phyloP scores from a whole-genome alignment of 1,284 basidiomycete species.

The Ustilago vetiveriae region DNA sequence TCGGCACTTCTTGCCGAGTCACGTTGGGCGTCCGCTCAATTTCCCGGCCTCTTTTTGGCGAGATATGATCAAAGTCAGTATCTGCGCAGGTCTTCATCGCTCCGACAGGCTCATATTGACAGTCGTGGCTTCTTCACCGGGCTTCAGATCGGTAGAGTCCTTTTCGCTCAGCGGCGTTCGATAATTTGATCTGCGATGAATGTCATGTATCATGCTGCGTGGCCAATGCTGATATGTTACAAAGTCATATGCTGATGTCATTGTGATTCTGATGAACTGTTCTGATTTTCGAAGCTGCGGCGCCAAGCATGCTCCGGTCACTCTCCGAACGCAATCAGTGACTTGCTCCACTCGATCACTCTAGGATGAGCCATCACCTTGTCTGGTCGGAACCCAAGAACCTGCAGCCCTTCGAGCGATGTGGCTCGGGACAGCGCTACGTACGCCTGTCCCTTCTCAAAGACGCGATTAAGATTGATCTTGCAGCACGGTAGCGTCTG shows the following conservation, averaged over 20 bases:
- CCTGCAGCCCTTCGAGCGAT: slow-evolving; percentile 86
- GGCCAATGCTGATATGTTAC: slow-evolving; percentile 5
- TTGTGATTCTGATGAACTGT: too few relatives aligned
- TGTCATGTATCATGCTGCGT: neutral
- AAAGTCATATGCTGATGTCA: neutral
- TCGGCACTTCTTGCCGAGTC: slow-evolving; percentile 10
- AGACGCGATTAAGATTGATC: slow-evolving; percentile 61
- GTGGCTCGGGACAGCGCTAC: slow-evolving; percentile 96
- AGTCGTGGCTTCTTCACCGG: neutral
- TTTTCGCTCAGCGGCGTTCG: too few relatives aligned
- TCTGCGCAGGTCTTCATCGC: too few relatives aligned
- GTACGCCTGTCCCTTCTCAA: slow-evolving; percentile 77
- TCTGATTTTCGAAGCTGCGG: neutral
- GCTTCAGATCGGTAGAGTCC: neutral
- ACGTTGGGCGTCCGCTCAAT: slow-evolving; percentile 16
- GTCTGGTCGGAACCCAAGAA: slow-evolving; percentile 76
- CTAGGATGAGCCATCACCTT: slow-evolving; percentile 62
- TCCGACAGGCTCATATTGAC: neutral
- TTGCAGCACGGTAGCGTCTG: slow-evolving; percentile 64
- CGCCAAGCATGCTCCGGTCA: neutral
- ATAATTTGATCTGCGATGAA: too few relatives aligned
- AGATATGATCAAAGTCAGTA: too few relatives aligned
- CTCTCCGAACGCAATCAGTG: slow-evolving; percentile 32
- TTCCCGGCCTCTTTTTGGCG: slow-evolving; percentile 16
- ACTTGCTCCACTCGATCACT: slow-evolving; percentile 58